Conservation (phyloP, 176 grass and related monocot species). For the Sorghum bicolor region Sorghum_bicolor_NCBIv3 NC_012870.2:4495001-4495500, state of each 20-base stretch:
- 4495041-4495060: slow-evolving; percentile 10
- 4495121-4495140: slow-evolving; percentile 3
- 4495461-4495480: no score
- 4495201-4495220: slow-evolving; percentile 45
- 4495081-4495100: not conserved
- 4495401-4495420: no score
- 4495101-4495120: not conserved
- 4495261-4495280: not conserved
- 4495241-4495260: not conserved
- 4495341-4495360: not conserved
- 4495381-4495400: not conserved
- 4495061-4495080: slow-evolving; percentile 23
- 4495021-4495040: no score
- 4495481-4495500: no score
- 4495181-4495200: not conserved
- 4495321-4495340: not conserved
- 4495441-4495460: no score
- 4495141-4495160: not conserved
- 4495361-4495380: not conserved
- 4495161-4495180: not conserved
- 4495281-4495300: slow-evolving; percentile 14
- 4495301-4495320: not conserved
- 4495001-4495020: not conserved
- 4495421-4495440: no score
- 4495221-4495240: not conserved